These are phyloP conservation scores for Apodospora peruviana DNA, from an alignment of 495 filamentous ascomycete genomes.

Conservation along the genomic window DNA sequence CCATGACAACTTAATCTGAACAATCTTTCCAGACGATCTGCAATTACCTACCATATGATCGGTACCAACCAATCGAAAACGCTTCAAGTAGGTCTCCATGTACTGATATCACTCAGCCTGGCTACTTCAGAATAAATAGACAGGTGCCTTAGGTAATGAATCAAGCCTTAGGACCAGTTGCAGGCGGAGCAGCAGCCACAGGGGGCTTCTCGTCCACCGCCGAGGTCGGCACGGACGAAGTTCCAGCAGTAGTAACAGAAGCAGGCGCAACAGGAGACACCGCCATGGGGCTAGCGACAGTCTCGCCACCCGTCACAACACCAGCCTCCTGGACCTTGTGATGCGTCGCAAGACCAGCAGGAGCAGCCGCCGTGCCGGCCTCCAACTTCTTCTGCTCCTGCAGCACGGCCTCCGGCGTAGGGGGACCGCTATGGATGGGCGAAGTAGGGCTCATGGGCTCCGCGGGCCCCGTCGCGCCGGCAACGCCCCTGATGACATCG, in stretches of 20 bases:
- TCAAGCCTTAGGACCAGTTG: neutral
- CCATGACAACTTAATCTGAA: no score
- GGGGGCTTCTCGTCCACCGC: constrained; percentile 16
- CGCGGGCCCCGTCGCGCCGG: constrained; percentile 30
- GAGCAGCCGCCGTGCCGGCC: no score
- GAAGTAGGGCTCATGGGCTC: constrained; percentile 9
- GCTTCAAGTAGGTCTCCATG: no score
- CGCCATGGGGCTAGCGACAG: constrained; percentile 29
- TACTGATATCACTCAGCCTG: no score
- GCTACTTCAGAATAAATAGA: no score
- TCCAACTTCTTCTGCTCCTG: constrained; percentile 15
- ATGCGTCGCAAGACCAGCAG: neutral
- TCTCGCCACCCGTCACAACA: constrained; percentile 28
- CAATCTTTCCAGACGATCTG: no score
- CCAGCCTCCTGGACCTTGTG: constrained; percentile 16
- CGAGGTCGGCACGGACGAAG: constrained; percentile 6
- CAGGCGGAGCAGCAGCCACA: neutral
- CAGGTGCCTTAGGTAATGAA: no score
- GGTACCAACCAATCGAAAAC: no score
- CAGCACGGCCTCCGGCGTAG: constrained; percentile 1
- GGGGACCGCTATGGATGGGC: neutral
- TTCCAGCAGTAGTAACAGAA: neutral
- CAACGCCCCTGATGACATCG: constrained; percentile 54
- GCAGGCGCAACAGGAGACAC: constrained; percentile 18
- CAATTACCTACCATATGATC: no score